Base-by-base conservation (phyloP, 129 eudicot genomes). In the Saposhnikovia divaricata region DNA sequence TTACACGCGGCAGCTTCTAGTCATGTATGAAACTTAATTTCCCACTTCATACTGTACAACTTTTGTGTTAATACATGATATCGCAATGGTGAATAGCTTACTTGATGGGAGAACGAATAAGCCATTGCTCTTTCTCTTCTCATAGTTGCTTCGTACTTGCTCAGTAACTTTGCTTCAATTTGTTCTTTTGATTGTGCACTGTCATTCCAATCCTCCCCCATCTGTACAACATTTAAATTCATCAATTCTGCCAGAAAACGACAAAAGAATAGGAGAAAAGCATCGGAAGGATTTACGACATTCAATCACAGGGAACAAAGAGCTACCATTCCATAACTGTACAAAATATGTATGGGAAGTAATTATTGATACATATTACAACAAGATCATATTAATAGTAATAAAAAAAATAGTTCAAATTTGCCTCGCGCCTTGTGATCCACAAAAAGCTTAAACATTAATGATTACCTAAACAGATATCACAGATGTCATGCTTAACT, bases 51-150 rank as follows among this genome's bases (percentile, higher is more conserved):
- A 28, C n/a, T 13, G 16, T n/a, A n/a, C 27, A n/a, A 25, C 34
- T n/a, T 61, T n/a, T 61, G 34, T 9, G 15, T 25, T 10, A 1
- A 5, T 12, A 43, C 31, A 45, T 45, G 34, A 6, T 13, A 71
- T 42, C 50, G 9, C 45, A 50, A 66, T 59, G 76, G 78, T 37
- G 76, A 61, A 40, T 28, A 59, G 23, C 72, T 57, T 93, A 91
- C 98, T 96, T 91, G 98, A 85, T 94, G 98, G 79, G 98, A 87
- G 83, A 84, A 94, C 38, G 98, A 92, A 86, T 94, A 94, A 43
- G 98, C 98, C 87, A 91, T 76, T 25, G 98, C 93, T 72, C 97
- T 86, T 88, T 94, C 98, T 76, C 98, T 85, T 85, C 97, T 87
- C 90, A 91, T 90, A 19, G 98, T 84, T 38, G 98, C 98, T 83